Evolutionary conservation across 2,329 filamentous ascomycete species (phyloP).

Genomic region (Aspergillus glaucus): DNA sequence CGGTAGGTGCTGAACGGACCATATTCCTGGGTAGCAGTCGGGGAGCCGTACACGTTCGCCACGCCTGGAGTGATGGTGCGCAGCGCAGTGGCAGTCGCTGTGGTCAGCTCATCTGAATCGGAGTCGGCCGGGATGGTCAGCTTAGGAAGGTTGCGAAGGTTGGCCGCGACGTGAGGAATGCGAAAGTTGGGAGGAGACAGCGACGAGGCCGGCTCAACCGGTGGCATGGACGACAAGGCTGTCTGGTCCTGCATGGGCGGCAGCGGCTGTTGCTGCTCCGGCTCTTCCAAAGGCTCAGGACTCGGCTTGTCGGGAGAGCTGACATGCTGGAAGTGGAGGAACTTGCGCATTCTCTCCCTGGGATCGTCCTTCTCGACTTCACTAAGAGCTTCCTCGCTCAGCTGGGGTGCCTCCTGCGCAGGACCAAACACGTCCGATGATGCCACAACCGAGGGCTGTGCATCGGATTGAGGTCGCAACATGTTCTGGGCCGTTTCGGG

Average conservation of each 20-base stretch:
- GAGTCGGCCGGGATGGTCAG: slow-evolving; percentile 55
- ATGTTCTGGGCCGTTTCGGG: slow-evolving; percentile 56
- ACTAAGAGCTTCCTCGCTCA: slow-evolving; percentile 67
- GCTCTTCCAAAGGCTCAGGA: neutral
- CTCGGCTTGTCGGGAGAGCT: slow-evolving; percentile 3
- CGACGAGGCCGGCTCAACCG: slow-evolving; percentile 46
- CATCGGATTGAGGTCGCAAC: slow-evolving; percentile 65
- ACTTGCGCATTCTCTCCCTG: slow-evolving; percentile 85
- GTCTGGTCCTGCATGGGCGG: slow-evolving; percentile 43
- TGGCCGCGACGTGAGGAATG: slow-evolving; percentile 37
- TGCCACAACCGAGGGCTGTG: slow-evolving; percentile 73
- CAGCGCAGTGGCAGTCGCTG: slow-evolving; percentile 19
- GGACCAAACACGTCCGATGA: slow-evolving; percentile 84
- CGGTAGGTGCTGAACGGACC: slow-evolving; percentile 36
- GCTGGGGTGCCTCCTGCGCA: slow-evolving; percentile 55
- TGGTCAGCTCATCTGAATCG: slow-evolving; percentile 60
- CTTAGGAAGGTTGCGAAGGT: slow-evolving; percentile 49
- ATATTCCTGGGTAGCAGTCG: slow-evolving; percentile 15
- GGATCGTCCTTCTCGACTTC: slow-evolving; percentile 67
- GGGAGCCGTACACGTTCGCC: slow-evolving; percentile 9
- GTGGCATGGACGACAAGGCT: neutral
- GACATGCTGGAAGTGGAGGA: slow-evolving; percentile 71
- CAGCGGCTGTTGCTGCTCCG: slow-evolving; percentile 12
- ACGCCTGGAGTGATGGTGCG: slow-evolving; percentile 27
- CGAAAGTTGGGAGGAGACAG: slow-evolving; percentile 26